Evolutionary conservation across 1,284 basidiomycete genomes (phyloP), one percentile per base, ranked within the genome.

Genomic region (Leccinum pseudoinsigne): DNA sequence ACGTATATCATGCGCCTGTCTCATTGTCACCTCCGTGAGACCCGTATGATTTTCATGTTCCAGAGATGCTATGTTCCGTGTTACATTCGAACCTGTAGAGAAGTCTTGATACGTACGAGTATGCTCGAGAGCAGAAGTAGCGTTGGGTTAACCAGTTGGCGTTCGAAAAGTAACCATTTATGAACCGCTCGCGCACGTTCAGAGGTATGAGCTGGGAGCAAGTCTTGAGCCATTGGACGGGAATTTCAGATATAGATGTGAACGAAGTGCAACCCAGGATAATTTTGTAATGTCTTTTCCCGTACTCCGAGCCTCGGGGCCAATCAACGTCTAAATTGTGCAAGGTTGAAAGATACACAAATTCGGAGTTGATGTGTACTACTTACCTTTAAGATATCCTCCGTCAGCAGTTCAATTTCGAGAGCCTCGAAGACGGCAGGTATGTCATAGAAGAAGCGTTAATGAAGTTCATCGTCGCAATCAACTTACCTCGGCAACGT

Each of bases 221-320:
- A 62, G 87, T 88, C 72, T 90, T 93, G 57, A 94, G 74, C 90
- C 92, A 95, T 64, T 90, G 86, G 9, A 92, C 78, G 0, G 93
- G 93, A 14, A 94, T 80, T 74, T 95, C 93, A 0, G 89, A 92
- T 5, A 84, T 82, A 5, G 90, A 80, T 2, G 87, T 84, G 73
- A 94, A 94, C 21, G 84, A 86, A 26, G 94, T 95, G 75, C 90
- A 90, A 71, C 95, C 94, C 57, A 94, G 76, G 67, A 96, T 84
- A 38, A 96, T 77, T 63, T 94, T 90, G 72, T 91, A 93, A 12
- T 76, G 67, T 51, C 81, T 82, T 58, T 81, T 77, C 34, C 77
- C 78, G 70, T 86, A 82, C 36, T 38, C 36, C 36, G 11, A 38
- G 36, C 36, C 11, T 72, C 74, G 16, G 83, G 72, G 10, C 79